phyloP scores from a whole-genome alignment of 2,329 filamentous ascomycete species.

The Stemphylium vesicarium region DNA sequence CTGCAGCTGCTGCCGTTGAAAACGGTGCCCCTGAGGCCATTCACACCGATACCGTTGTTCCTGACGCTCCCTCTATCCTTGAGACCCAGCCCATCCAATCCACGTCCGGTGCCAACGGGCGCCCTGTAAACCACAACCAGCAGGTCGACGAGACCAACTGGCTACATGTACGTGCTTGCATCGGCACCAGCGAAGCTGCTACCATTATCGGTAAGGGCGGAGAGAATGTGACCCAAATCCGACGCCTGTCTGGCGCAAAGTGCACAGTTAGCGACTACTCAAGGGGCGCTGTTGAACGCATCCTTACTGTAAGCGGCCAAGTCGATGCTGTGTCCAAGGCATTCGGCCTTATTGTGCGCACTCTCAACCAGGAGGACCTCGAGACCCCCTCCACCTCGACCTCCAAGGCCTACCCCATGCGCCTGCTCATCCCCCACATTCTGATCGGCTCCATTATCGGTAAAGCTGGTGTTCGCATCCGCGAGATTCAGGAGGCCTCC shows the following conservation, averaged over 20 bases:
- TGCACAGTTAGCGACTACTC: conserved; percentile 99
- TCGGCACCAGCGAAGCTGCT: conserved; percentile 95
- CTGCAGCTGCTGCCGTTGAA: conserved; percentile 41
- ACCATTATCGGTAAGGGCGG: conserved; percentile 98
- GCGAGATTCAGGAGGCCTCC: conserved; percentile 97
- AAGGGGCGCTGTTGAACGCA: conserved; percentile 94
- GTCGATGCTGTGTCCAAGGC: conserved; percentile 98
- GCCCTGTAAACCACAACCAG: conserved; percentile 54
- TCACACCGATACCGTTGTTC: conserved; percentile 73
- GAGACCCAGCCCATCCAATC: conserved; percentile 67
- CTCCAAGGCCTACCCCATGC: conserved; percentile 96
- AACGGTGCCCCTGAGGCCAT: conserved; percentile 63
- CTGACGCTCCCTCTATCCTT: conserved; percentile 61
- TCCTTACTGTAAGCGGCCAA: conserved; percentile 93
- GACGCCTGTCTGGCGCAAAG: conserved; percentile 92
- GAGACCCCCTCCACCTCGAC: conserved; percentile 86
- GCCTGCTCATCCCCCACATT: conserved; percentile 93
- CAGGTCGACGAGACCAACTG: conserved; percentile 89
- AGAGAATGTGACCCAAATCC: conserved; percentile 97
- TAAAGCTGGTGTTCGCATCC: conserved; percentile 93
- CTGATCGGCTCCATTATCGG: conserved; percentile 98
- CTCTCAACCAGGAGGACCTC: conserved; percentile 94
- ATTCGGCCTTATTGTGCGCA: conserved; percentile 97
- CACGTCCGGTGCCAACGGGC: conserved; percentile 61
- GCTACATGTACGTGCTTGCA: conserved; percentile 97